phyloP scores from a whole-genome alignment of 2,329 filamentous ascomycete species.

The Leptographium flavum region DNA sequence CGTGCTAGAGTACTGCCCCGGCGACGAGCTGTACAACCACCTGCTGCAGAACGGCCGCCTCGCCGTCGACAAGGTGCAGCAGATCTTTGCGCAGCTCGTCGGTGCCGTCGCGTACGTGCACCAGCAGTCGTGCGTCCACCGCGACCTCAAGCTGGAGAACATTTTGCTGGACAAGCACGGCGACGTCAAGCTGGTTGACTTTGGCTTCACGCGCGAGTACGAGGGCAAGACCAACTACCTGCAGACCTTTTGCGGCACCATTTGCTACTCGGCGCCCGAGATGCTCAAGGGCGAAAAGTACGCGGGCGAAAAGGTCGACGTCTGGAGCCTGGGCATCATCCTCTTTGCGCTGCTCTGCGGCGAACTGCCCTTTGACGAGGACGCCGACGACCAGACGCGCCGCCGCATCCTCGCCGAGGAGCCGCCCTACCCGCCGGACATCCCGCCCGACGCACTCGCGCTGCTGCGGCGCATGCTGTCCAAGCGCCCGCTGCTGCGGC shows the following conservation, averaged over 20 bases:
- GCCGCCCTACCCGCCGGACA: slow-evolving; percentile 66
- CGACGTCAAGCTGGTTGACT: slow-evolving; percentile 95
- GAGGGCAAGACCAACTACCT: slow-evolving; percentile 88
- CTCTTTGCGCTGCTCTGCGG: slow-evolving; percentile 70
- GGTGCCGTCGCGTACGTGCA: slow-evolving; percentile 94
- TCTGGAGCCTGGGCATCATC: slow-evolving; percentile 83
- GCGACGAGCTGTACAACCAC: slow-evolving; percentile 95
- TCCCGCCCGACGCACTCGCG: slow-evolving; percentile 63
- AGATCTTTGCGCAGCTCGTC: slow-evolving; percentile 89
- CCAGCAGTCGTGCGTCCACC: slow-evolving; percentile 86
- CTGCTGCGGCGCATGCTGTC: slow-evolving; percentile 72
- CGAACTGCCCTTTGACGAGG: slow-evolving; percentile 89
- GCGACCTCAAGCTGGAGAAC: slow-evolving; percentile 92
- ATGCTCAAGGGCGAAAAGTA: slow-evolving; percentile 99
- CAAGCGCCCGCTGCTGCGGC: slow-evolving; percentile 74
- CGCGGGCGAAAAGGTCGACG: slow-evolving; percentile 92
- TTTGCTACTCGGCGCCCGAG: slow-evolving; percentile 95
- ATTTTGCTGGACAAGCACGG: slow-evolving; percentile 93
- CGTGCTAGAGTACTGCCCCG: slow-evolving; percentile 90
- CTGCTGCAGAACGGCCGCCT: slow-evolving; percentile 77
- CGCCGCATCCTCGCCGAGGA: slow-evolving; percentile 74
- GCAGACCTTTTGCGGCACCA: slow-evolving; percentile 93
- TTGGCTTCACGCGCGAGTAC: slow-evolving; percentile 95
- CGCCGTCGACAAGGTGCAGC: slow-evolving; percentile 75
- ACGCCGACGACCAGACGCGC: slow-evolving; percentile 80